Conservation (phyloP, 2,329 filamentous ascomycete species). For the Fusarium annulatum region DNA sequence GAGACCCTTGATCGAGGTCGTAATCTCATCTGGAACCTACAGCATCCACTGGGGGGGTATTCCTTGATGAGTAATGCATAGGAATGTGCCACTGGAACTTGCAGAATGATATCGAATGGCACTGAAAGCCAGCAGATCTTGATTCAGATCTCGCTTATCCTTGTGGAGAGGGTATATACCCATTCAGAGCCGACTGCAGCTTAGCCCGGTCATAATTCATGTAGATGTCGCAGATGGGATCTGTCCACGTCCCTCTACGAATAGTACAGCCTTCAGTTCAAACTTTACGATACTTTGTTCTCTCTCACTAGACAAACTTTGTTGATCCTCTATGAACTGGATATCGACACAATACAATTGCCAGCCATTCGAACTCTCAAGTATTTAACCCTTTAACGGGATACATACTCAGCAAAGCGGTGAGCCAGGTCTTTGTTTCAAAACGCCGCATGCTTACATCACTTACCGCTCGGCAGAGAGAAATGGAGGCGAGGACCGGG, state of each 20-base stretch:
- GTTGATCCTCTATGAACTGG: no score
- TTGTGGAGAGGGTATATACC: neutral
- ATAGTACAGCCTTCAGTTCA: rapidly evolving
- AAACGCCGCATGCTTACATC: neutral
- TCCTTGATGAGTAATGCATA: no score
- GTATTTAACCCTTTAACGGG: rapidly evolving
- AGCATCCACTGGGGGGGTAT: neutral
- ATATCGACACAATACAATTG: rapidly evolving
- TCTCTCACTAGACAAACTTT: neutral
- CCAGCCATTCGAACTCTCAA: rapidly evolving
- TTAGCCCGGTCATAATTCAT: neutral
- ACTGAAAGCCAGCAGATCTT: neutral
- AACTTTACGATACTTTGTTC: neutral
- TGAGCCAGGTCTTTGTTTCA: neutral
- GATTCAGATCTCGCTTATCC: neutral
- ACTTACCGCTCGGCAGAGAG: neutral
- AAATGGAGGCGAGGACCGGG: neutral
- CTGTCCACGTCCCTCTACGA: rapidly evolving
- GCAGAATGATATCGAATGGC: neutral
- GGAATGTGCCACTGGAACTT: neutral
- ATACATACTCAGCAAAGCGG: neutral
- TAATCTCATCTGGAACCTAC: neutral
- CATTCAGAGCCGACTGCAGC: neutral
- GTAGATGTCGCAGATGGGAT: neutral
- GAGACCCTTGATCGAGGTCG: neutral